Conservation (phyloP, 2,329 filamentous ascomycete species). For the Penicillium fuscoglaucum region DNA sequence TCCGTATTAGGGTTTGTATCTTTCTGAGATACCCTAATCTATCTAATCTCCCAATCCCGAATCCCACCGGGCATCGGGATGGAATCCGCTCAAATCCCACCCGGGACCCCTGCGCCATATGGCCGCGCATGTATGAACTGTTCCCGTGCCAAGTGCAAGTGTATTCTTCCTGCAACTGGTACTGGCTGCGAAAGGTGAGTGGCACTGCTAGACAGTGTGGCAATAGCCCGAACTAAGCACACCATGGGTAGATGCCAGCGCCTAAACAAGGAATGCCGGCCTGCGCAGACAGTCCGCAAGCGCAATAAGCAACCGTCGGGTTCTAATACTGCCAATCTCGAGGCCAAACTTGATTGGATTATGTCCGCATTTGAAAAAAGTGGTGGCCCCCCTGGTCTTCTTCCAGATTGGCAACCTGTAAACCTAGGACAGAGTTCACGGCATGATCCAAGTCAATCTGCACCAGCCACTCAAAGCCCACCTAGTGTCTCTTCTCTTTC, state of each 20-base stretch:
- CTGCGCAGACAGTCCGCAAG: slow-evolving; percentile 35
- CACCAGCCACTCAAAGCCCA: background rate
- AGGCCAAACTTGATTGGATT: slow-evolving; percentile 33
- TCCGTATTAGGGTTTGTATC: background rate
- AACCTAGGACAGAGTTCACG: background rate
- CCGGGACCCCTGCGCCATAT: slow-evolving; percentile 11
- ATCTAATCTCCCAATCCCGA: slow-evolving; percentile 3
- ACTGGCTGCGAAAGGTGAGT: slow-evolving; percentile 31
- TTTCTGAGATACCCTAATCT: background rate
- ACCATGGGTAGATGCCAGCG: slow-evolving; percentile 42
- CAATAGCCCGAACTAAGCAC: slow-evolving; percentile 4
- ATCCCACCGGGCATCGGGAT: slow-evolving; percentile 9
- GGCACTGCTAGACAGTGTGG: background rate
- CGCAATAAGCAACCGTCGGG: slow-evolving; percentile 31
- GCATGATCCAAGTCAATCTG: slow-evolving; percentile 1
- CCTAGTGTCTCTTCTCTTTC: slow-evolving; percentile 10
- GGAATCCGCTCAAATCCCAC: slow-evolving; percentile 1
- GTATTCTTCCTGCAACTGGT: slow-evolving; percentile 34
- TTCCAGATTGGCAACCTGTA: slow-evolving; percentile 18
- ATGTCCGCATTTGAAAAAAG: slow-evolving; percentile 31
- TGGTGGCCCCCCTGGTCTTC: slow-evolving; percentile 12
- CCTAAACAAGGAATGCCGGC: slow-evolving; percentile 44
- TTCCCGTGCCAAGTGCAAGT: slow-evolving; percentile 15
- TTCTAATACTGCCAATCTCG: slow-evolving; percentile 28
- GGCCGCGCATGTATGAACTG: slow-evolving; percentile 13